Conservation (phyloP, 2,329 filamentous ascomycete species). For the Epichloe scottii region DNA sequence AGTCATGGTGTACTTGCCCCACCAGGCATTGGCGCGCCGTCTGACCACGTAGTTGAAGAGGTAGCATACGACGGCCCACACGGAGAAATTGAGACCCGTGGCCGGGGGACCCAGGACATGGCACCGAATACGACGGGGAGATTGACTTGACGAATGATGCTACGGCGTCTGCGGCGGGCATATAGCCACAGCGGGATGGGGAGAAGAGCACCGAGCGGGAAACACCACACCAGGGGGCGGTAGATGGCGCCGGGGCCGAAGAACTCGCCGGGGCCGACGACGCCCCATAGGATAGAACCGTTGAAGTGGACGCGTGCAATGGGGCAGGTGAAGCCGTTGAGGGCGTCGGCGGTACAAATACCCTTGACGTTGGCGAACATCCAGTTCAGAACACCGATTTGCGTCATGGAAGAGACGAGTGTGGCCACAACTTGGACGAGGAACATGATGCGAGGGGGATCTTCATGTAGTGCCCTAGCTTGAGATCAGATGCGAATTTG, state of each 20-base stretch:
- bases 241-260: conserved; percentile 69
- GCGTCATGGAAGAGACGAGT: conserved; percentile 63
- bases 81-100: conserved; percentile 74
- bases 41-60: conserved; percentile 70
- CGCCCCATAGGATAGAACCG: conserved; percentile 79
- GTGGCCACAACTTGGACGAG: conserved; percentile 67
- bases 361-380: conserved; percentile 69
- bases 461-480: conserved; percentile 82
- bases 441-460: conserved; percentile 72
- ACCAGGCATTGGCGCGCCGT: conserved; percentile 60
- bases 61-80: conserved; percentile 78
- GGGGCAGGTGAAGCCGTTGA: conserved; percentile 80
- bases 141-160: conserved; percentile 63
- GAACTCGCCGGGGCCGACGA: conserved; percentile 72
- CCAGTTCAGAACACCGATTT: conserved; percentile 80
- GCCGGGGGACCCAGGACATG: conserved; percentile 76
- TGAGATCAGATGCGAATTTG: conserved; percentile 79
- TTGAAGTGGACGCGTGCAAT: conserved; percentile 85
- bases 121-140: conserved; percentile 74
- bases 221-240: conserved; percentile 66
- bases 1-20: conserved; percentile 87
- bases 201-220: conserved; percentile 61
- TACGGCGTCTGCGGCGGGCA: conserved; percentile 43
- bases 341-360: conserved; percentile 66
- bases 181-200: conserved; percentile 67